Evolutionary conservation across 208 protist genomes (phyloP).

Genomic region (Trypanosoma scelopori): DNA sequence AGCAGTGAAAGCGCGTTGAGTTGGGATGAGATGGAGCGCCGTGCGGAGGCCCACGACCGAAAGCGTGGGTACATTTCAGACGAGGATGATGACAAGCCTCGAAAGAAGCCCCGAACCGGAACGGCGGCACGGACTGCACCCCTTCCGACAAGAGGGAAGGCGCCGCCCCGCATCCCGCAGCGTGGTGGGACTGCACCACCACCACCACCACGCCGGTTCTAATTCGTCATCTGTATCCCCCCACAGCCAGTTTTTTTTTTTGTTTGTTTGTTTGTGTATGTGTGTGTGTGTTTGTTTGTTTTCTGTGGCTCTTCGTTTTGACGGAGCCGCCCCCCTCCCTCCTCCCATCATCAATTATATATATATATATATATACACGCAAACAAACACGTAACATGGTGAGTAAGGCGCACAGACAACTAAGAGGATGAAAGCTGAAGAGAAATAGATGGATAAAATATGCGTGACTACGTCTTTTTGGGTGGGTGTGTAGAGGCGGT

Average conservation of each 20-base stretch:
- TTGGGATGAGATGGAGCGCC: conserved; percentile 86
- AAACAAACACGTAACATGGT: too few relatives aligned
- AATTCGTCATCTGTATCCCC: too few relatives aligned
- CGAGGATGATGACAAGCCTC: conserved; percentile 54
- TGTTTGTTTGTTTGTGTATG: conserved; percentile 12
- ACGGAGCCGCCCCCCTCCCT: too few relatives aligned
- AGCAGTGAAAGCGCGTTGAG: conserved; percentile 61
- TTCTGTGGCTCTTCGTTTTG: too few relatives aligned
- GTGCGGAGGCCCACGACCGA: conserved; percentile 74
- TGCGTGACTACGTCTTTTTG: too few relatives aligned
- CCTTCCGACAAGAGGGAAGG: conserved; percentile 13
- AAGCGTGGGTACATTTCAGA: conserved; percentile 58
- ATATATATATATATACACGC: too few relatives aligned
- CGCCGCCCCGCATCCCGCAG: conserved; percentile 28
- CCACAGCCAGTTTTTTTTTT: conserved; percentile 20
- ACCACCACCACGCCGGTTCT: conserved; percentile 67
- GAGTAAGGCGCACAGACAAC: too few relatives aligned
- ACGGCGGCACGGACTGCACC: conserved; percentile 11
- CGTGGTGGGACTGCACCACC: conserved; percentile 22
- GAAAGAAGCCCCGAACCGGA: conserved; percentile 38
- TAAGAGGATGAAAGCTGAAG: neutral
- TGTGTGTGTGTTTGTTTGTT: conserved; percentile 12
- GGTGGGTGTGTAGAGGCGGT: too few relatives aligned
- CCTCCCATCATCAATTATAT: too few relatives aligned
- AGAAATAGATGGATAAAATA: neutral